These are phyloP conservation scores for Xylariales sp. DNA, from an alignment of 2,329 filamentous ascomycete genomes.

Conservation along the genomic window DNA sequence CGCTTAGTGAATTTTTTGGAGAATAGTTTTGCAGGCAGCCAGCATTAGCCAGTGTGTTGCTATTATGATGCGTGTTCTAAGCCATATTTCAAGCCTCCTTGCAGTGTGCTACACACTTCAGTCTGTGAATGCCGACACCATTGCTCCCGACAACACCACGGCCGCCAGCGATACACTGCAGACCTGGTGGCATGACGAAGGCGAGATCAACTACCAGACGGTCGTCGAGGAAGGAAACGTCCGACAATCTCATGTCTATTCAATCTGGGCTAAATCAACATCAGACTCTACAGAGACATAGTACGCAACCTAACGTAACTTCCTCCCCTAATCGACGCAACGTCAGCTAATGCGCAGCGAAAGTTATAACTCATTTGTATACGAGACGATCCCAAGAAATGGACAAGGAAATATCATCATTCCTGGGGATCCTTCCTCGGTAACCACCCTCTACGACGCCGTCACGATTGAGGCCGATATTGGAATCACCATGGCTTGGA, in stretches of 20 bases:
- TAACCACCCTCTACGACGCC: constrained; percentile 18
- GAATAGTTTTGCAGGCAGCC: too few relatives aligned
- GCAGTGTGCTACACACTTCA: too few relatives aligned
- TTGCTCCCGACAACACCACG: constrained; percentile 5
- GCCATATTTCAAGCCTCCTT: too few relatives aligned
- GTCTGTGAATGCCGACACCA: not conserved
- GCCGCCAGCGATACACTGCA: constrained; percentile 1
- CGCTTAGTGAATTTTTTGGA: too few relatives aligned
- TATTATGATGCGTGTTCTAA: too few relatives aligned
- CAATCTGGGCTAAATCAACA: constrained; percentile 8
- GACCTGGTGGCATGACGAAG: constrained; percentile 14
- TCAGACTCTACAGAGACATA: constrained; percentile 6
- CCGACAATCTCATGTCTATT: constrained; percentile 12
- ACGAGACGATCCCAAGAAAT: constrained; percentile 29
- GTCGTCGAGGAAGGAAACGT: constrained; percentile 9
- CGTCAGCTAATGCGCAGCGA: too few relatives aligned
- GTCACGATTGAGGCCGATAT: constrained; percentile 25
- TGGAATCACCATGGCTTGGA: constrained; percentile 29
- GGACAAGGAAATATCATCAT: constrained; percentile 26
- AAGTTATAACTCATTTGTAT: constrained; percentile 26
- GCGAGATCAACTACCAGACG: constrained; percentile 12
- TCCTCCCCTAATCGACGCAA: too few relatives aligned
- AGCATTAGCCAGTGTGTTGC: too few relatives aligned
- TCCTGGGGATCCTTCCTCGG: constrained; percentile 10
- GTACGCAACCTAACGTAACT: too few relatives aligned